A percentile compares a stretch with the other conserved stretches of the same genome.
Conservation (phyloP, 352 stramenopile species). For the Thalassiosira hispida region DNA sequence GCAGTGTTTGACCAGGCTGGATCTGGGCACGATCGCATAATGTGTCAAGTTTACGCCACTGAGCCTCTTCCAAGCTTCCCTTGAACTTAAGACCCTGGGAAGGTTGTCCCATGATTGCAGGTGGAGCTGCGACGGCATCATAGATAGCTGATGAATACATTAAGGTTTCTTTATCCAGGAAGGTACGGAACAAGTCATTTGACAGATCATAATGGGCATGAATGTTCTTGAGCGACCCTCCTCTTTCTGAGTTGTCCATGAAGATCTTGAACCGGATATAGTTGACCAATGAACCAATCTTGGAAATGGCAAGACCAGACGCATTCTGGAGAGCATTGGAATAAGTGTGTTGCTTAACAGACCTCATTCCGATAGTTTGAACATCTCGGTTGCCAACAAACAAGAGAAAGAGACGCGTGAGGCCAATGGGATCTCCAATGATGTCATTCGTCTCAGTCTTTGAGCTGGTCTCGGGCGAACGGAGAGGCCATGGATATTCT, state of each 20-base stretch:
- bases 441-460: conserved; percentile 62
- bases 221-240: conserved; percentile 84
- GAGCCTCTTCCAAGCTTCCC: conserved; percentile 84
- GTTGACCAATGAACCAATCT: conserved; percentile 85
- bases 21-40: conserved; percentile 80
- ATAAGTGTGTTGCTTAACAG: conserved; percentile 55
- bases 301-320: conserved; percentile 81
- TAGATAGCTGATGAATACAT: conserved; percentile 89
- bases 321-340: conserved; percentile 72
- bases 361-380: conserved; percentile 30
- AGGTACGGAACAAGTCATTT: conserved; percentile 86
- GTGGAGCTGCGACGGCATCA: conserved; percentile 65
- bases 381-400: conserved; percentile 85
- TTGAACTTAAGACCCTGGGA: conserved; percentile 64
- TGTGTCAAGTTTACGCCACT: conserved; percentile 87
- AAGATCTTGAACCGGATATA: conserved; percentile 84
- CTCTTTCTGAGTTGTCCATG: conserved; percentile 87
- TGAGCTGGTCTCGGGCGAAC: conserved; percentile 15
- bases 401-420: conserved; percentile 85
- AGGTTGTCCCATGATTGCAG: conserved; percentile 10
- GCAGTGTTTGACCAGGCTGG: conserved; percentile 74
- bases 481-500: conserved; percentile 60
- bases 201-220: conserved; percentile 86
- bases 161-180: conserved; percentile 86
- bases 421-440: conserved; percentile 77